These are phyloP conservation scores for Volvox reticuliferus DNA, from an alignment of 139 green algal species.

Conservation along the genomic window DNA sequence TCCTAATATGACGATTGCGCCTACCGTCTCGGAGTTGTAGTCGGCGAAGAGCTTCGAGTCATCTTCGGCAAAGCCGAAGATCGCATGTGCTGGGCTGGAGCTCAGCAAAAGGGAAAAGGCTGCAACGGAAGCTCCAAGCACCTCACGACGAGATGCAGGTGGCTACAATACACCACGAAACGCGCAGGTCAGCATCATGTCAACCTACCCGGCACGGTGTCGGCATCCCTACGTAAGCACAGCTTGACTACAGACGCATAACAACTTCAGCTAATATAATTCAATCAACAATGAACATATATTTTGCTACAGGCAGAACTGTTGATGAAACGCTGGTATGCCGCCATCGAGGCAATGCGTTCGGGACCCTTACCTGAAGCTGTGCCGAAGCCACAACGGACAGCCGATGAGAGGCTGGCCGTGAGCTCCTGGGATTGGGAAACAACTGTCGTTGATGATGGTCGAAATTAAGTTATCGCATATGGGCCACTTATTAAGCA, in stretches of 20 bases:
- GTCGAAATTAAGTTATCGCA: background rate
- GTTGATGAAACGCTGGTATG: background rate
- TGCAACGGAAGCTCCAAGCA: slow-evolving; percentile 34
- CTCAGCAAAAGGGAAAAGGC: slow-evolving; percentile 34
- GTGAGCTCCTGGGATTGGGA: background rate
- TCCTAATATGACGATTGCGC: background rate
- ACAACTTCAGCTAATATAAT: background rate
- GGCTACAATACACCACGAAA: no score
- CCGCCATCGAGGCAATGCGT: background rate
- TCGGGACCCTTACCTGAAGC: background rate
- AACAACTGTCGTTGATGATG: background rate
- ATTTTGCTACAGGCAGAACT: no score
- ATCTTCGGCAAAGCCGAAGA: slow-evolving; percentile 75
- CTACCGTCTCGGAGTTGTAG: slow-evolving; percentile 74
- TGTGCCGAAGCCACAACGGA: slow-evolving; percentile 35
- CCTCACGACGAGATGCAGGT: slow-evolving; percentile 20
- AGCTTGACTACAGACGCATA: background rate
- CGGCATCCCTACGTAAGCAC: background rate
- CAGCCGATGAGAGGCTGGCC: background rate
- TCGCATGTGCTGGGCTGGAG: slow-evolving; percentile 69
- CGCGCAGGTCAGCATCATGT: background rate
- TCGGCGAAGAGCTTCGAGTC: slow-evolving; percentile 42
- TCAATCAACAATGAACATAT: background rate
- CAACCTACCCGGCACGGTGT: background rate
- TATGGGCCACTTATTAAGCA: background rate